Conservation (phyloP, 805 yeast species). For the Scheffersomyces ergatensis region DNA sequence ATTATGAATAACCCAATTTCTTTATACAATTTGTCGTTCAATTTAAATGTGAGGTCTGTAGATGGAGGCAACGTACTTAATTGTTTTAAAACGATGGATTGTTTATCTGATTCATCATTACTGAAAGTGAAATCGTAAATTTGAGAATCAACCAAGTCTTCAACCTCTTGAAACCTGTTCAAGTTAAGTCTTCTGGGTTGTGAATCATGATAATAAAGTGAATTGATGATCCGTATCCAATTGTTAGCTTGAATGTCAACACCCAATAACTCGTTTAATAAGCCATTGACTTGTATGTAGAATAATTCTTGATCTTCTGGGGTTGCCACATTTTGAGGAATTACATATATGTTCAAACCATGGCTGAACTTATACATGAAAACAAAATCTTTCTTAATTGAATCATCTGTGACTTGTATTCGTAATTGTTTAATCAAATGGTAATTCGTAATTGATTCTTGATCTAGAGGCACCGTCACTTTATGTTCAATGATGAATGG, state of each 20-base stretch:
- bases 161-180: neutral
- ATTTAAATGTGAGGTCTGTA: neutral
- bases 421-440: conserved; percentile 17
- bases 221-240: conserved; percentile 27
- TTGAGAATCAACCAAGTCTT: neutral
- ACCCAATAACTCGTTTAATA: conserved; percentile 16
- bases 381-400: conserved; percentile 9
- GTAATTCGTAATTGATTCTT: conserved; percentile 2
- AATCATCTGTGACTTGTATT: conserved; percentile 14
- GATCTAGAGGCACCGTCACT: conserved; percentile 8
- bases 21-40: conserved; percentile 10
- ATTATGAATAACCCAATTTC: conserved; percentile 38
- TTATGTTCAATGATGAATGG: conserved; percentile 15
- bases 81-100: neutral
- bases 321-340: conserved; percentile 17
- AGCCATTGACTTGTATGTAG: conserved; percentile 15
- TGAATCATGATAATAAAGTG: conserved; percentile 23
- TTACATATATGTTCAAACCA: conserved; percentile 30
- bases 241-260: conserved; percentile 11
- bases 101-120: neutral
- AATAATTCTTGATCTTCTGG: conserved; percentile 14
- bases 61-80: neutral
- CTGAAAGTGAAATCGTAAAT: conserved; percentile 3
- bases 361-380: conserved; percentile 23
- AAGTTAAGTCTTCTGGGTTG: conserved; percentile 3